Conservation (phyloP, 805 yeast genomes). For the Torulaspora gathmanii region DNA sequence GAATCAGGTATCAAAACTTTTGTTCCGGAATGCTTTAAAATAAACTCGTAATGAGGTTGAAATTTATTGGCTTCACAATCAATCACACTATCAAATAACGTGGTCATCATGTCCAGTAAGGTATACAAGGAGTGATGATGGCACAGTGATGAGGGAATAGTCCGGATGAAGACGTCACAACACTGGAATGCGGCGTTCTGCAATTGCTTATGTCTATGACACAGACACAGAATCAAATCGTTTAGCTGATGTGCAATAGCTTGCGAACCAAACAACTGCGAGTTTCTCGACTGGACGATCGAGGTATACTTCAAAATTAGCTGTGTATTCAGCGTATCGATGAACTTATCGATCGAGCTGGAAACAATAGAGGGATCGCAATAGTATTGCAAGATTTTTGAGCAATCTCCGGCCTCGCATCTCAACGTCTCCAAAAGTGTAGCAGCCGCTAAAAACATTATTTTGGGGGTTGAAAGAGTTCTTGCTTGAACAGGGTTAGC, state of each 20-base stretch:
- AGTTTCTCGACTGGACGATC: constrained; percentile 49
- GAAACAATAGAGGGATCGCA: constrained; percentile 79
- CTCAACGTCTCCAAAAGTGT: constrained; percentile 74
- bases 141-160: constrained; percentile 75
- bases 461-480: constrained; percentile 62
- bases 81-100: constrained; percentile 70
- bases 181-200: constrained; percentile 78
- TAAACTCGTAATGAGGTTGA: constrained; percentile 72
- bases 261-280: constrained; percentile 51
- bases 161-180: constrained; percentile 60
- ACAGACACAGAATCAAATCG: constrained; percentile 60
- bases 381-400: constrained; percentile 69
- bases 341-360: constrained; percentile 61
- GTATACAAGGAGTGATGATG: constrained; percentile 69
- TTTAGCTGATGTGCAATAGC: constrained; percentile 65
- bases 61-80: constrained; percentile 83
- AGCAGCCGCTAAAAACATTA: constrained; percentile 84
- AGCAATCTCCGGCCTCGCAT: constrained; percentile 74
- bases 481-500: constrained; percentile 49
- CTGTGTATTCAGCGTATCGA: constrained; percentile 59
- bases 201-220: constrained; percentile 69
- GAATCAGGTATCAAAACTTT: constrained; percentile 49
- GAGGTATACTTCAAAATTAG: constrained; percentile 54
- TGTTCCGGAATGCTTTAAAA: constrained; percentile 37
- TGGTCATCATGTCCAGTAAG: constrained; percentile 70